Evolutionary conservation across 352 stramenopile genomes (phyloP).

Genomic region (Heterotrichella gracilis): DNA sequence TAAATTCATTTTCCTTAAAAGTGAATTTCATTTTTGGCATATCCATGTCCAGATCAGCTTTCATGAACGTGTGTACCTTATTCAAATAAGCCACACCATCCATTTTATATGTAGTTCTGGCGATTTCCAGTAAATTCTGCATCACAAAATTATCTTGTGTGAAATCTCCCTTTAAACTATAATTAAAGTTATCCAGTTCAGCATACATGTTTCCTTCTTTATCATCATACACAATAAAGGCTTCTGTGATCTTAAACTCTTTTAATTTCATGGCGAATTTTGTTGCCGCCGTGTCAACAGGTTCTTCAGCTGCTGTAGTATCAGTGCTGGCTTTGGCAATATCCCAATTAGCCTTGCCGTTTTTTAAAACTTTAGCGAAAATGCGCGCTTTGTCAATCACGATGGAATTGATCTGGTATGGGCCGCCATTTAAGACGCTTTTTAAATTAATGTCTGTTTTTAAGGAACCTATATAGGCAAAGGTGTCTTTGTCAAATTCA

Average conservation of each 20-base stretch:
- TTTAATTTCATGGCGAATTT: background rate
- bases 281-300: background rate
- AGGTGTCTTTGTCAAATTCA: background rate
- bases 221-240: background rate
- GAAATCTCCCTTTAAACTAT: background rate
- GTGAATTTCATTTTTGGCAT: constrained; percentile 2
- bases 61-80: background rate
- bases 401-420: background rate
- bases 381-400: background rate
- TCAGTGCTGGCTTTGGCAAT: background rate
- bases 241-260: background rate
- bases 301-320: background rate
- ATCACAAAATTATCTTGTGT: constrained; percentile 8
- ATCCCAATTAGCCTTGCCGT: constrained; percentile 1
- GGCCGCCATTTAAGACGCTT: background rate
- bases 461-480: background rate
- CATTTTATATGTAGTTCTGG: background rate
- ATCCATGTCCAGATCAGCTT: background rate
- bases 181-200: background rate
- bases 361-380: constrained; percentile 1
- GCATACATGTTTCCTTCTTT: background rate
- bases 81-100: background rate
- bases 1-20: constrained; percentile 7
- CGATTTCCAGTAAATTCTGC: background rate
- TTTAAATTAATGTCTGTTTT: constrained; percentile 1